phyloP scores from a whole-genome alignment of 108 stramenopile species.

The Cyclotella cryptica region DNA sequence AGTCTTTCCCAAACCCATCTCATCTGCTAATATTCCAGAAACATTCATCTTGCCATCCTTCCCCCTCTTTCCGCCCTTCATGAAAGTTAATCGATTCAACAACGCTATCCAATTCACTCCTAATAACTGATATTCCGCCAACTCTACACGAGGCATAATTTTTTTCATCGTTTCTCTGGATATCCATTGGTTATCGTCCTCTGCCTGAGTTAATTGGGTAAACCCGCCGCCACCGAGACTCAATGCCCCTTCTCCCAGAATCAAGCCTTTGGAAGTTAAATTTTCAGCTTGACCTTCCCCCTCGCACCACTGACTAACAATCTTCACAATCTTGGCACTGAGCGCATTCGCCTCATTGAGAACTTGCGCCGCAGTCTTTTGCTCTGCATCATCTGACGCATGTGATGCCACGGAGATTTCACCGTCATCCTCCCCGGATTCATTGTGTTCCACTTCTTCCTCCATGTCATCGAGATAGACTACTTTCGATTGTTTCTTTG shows the following conservation, averaged over 20 bases:
- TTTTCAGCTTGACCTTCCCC: constrained; percentile 4
- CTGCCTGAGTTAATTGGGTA: not conserved
- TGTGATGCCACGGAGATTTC: constrained; percentile 39
- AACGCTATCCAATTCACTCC: constrained; percentile 91
- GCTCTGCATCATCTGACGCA: constrained; percentile 56
- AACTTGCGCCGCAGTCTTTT: constrained; percentile 63
- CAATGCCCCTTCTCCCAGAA: constrained; percentile 65
- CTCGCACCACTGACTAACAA: constrained; percentile 64
- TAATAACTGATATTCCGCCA: constrained; percentile 84
- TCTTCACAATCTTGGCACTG: constrained; percentile 70
- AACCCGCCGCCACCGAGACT: constrained; percentile 40
- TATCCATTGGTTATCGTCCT: constrained; percentile 63
- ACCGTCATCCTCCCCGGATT: constrained; percentile 57
- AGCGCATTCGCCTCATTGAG: constrained; percentile 72
- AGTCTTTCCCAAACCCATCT: constrained; percentile 95
- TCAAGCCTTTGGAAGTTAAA: constrained; percentile 25
- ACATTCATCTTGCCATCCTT: constrained; percentile 63
- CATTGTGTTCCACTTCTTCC: constrained; percentile 56
- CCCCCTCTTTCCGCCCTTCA: constrained; percentile 28
- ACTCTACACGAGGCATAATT: constrained; percentile 65
- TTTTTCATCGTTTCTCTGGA: constrained; percentile 62
- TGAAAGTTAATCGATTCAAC: constrained; percentile 73
- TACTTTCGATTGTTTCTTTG: constrained; percentile 26
- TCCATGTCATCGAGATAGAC: constrained; percentile 45
- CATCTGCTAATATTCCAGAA: constrained; percentile 98